Conservation (phyloP, 2,329 filamentous ascomycete genomes). For the Penicillium freii region DNA sequence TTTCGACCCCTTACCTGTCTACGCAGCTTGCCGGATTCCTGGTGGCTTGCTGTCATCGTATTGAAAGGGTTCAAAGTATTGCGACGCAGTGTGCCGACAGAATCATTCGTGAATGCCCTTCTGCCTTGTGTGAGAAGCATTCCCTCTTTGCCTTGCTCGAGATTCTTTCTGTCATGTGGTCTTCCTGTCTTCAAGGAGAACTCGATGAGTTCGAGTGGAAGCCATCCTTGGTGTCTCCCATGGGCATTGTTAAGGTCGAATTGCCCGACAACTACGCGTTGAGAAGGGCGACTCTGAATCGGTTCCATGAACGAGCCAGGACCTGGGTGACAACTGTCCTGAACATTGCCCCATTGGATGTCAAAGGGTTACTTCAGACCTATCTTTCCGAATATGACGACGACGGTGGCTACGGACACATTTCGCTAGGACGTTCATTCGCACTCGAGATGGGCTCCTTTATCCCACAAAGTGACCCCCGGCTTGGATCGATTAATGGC, state of each 20-base stretch:
- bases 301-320: slow-evolving; percentile 72
- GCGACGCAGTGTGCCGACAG: slow-evolving; percentile 80
- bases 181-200: slow-evolving; percentile 88
- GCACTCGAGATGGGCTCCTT: slow-evolving; percentile 86
- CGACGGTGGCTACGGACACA: slow-evolving; percentile 83
- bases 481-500: slow-evolving; percentile 74
- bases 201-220: slow-evolving; percentile 90
- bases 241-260: slow-evolving; percentile 77
- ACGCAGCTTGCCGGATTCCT: slow-evolving; percentile 83
- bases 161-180: slow-evolving; percentile 90
- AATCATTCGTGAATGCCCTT: slow-evolving; percentile 81
- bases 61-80: slow-evolving; percentile 84
- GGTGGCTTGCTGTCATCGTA: slow-evolving; percentile 86
- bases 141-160: slow-evolving; percentile 92
- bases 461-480: slow-evolving; percentile 82
- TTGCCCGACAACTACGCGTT: slow-evolving; percentile 91
- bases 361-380: slow-evolving; percentile 89
- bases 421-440: slow-evolving; percentile 90
- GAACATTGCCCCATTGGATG: slow-evolving; percentile 81
- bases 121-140: slow-evolving; percentile 81
- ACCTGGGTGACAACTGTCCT: slow-evolving; percentile 78
- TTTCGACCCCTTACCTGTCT: slow-evolving; percentile 89
- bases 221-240: slow-evolving; percentile 72
- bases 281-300: slow-evolving; percentile 74
- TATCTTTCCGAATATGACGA: slow-evolving; percentile 95